phyloP scores from a whole-genome alignment of 495 filamentous ascomycete genomes.

The Xylaria acuta region DNA sequence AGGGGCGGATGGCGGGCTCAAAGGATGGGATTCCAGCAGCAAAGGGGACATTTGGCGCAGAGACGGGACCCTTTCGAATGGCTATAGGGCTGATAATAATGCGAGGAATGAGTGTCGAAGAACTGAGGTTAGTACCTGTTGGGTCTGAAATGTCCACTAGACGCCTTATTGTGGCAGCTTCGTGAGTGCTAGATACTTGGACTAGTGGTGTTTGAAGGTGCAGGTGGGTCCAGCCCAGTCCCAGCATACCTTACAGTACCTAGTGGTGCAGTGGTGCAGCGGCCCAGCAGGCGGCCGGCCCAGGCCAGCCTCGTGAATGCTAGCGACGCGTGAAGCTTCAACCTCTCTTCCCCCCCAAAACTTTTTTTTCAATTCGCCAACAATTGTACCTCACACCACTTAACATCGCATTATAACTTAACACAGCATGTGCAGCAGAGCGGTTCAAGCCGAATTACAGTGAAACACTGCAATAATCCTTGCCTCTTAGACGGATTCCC shows the following conservation, averaged over 20 bases:
- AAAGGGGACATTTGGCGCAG: background rate
- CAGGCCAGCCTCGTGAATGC: background rate
- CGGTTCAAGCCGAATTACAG: background rate
- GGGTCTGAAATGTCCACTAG: background rate
- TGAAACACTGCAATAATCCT: background rate
- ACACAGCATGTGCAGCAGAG: background rate
- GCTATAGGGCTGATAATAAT: conserved; percentile 14
- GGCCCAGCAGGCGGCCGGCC: background rate
- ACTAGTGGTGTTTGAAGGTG: background rate
- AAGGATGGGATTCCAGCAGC: conserved; percentile 1
- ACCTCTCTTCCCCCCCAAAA: background rate
- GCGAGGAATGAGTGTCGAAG: background rate
- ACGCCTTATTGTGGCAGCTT: background rate
- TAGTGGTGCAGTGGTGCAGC: too few species aligned
- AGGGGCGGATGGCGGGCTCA: background rate
- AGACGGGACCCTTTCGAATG: background rate
- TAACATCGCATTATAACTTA: background rate
- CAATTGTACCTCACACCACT: background rate
- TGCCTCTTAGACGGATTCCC: background rate
- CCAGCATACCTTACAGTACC: too few species aligned
- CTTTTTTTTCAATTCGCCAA: conserved; percentile 13
- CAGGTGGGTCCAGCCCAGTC: background rate
- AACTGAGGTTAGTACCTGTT: background rate
- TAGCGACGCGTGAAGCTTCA: conserved; percentile 27
- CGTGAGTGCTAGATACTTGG: too few species aligned